Evolutionary conservation across 2,329 filamentous ascomycete species (phyloP).

Genomic region (Arthrinium puccinioides): DNA sequence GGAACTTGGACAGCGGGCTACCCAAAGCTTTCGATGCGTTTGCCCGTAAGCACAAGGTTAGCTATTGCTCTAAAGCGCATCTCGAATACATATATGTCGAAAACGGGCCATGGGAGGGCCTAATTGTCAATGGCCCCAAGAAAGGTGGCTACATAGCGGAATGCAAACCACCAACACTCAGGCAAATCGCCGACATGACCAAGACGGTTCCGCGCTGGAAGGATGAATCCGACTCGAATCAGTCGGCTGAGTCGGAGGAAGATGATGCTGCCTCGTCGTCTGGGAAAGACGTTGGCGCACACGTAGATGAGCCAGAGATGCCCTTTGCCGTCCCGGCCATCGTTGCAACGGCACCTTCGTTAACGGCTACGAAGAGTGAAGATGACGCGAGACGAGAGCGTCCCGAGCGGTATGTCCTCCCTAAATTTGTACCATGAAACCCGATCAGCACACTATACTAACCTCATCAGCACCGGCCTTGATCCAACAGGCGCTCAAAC

Average conservation of each 20-base stretch:
- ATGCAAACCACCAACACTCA: constrained; percentile 9
- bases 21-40: constrained; percentile 5
- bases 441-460: no score
- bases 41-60: constrained; percentile 8
- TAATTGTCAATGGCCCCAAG: constrained; percentile 10
- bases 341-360: no score
- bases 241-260: not conserved
- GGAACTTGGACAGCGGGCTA: not conserved
- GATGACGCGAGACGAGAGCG: no score
- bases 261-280: not conserved
- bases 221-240: not conserved
- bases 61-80: constrained; percentile 2
- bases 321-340: no score
- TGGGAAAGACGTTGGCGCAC: not conserved
- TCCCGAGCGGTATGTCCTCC: no score
- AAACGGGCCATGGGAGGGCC: constrained; percentile 15
- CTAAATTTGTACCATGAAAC: no score
- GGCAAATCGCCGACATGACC: constrained; percentile 10
- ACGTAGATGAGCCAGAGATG: not conserved
- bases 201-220: constrained; percentile 2
- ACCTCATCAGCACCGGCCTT: no score
- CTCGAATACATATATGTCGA: constrained; percentile 8
- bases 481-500: no score
- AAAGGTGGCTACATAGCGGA: constrained; percentile 11
- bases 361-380: no score